Evolutionary conservation across 352 stramenopile genomes (phyloP).

Genomic region (Globisporangium takayamanum): DNA sequence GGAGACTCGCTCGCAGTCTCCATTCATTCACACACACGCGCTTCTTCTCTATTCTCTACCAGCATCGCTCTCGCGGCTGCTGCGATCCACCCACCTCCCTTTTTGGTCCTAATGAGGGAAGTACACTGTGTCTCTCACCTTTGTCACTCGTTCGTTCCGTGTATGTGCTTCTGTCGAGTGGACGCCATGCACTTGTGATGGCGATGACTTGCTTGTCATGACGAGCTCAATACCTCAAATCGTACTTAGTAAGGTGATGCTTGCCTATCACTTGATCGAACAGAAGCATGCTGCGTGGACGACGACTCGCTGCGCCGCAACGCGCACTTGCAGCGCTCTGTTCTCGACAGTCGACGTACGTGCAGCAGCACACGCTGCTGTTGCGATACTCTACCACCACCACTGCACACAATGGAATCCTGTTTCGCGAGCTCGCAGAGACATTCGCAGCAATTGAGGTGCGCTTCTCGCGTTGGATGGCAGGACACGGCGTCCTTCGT

Average conservation of each 20-base stretch:
- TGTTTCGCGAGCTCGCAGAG: conserved; percentile 34
- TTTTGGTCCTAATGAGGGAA: conserved; percentile 8
- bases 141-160: background rate
- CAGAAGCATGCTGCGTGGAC: too few species aligned
- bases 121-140: conserved; percentile 9
- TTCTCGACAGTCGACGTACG: too few species aligned
- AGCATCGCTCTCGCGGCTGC: background rate
- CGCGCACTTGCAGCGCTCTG: too few species aligned
- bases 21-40: too few species aligned
- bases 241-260: too few species aligned
- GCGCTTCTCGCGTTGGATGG: background rate
- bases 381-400: background rate
- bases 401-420: background rate
- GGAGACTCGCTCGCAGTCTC: too few species aligned
- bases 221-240: too few species aligned
- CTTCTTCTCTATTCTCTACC: too few species aligned
- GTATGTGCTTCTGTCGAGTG: background rate
- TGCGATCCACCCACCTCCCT: conserved; percentile 5
- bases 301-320: too few species aligned
- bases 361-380: background rate
- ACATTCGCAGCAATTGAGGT: conserved; percentile 57
- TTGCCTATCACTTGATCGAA: too few species aligned
- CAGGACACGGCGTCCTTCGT: background rate
- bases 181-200: background rate
- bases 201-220: background rate